Conservation (phyloP, 106 monocot genomes). For the Ottelia alismoides region DNA sequence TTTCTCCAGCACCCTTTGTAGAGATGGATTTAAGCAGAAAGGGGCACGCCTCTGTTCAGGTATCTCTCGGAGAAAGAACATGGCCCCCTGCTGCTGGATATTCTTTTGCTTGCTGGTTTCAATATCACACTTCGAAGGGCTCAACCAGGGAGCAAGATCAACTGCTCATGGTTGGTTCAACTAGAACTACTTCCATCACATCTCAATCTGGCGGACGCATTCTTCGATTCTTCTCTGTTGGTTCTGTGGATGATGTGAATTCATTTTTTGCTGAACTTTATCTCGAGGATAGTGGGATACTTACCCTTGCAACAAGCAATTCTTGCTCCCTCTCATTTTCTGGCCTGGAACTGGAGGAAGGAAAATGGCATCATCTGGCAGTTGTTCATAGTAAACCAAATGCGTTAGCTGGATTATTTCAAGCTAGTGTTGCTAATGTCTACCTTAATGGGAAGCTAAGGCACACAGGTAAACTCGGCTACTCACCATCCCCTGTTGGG, state of each 20-base stretch:
- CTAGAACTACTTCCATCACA: slow-evolving; percentile 15
- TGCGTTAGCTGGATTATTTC: slow-evolving; percentile 95
- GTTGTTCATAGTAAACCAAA: slow-evolving; percentile 97
- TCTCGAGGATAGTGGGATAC: slow-evolving; percentile 70
- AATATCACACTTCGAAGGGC: slow-evolving; percentile 48
- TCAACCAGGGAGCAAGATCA: slow-evolving; percentile 50
- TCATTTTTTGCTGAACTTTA: slow-evolving; percentile 67
- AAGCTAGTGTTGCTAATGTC: slow-evolving; percentile 79
- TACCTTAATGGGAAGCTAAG: slow-evolving; percentile 85
- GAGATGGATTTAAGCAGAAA: slow-evolving; percentile 92
- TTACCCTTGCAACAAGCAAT: slow-evolving; percentile 86
- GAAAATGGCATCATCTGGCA: slow-evolving; percentile 94
- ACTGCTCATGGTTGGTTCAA: slow-evolving; percentile 15
- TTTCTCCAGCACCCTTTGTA: slow-evolving; percentile 79
- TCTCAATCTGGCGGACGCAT: slow-evolving; percentile 31
- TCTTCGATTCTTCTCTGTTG: slow-evolving; percentile 82
- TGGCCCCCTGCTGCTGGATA: slow-evolving; percentile 99
- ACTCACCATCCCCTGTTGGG: slow-evolving; percentile 80
- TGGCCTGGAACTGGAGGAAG: slow-evolving; percentile 75
- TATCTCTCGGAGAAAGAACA: slow-evolving; percentile 94
- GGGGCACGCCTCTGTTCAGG: slow-evolving; percentile 88
- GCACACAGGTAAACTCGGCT: slow-evolving; percentile 93
- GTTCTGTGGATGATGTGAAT: slow-evolving; percentile 64
- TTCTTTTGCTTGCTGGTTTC: slow-evolving; percentile 98
- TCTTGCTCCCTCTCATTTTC: slow-evolving; percentile 72